Evolutionary conservation across 176 grass and related monocot genomes (phyloP).

Genomic region (Oryza glaberrima): DNA sequence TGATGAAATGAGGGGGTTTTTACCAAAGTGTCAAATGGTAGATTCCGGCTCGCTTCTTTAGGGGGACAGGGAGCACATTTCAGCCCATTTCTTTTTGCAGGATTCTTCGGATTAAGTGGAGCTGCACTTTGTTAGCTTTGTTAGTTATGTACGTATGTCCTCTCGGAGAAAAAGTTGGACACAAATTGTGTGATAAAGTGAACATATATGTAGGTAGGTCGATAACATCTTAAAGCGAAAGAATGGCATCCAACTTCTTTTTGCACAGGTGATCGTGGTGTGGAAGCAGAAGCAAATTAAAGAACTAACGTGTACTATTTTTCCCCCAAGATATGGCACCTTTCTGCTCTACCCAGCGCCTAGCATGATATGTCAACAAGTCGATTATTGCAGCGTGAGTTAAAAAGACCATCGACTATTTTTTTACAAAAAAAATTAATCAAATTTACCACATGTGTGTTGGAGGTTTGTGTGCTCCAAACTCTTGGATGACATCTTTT

Average conservation of each 20-base stretch:
- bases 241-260: slow-evolving; percentile 21
- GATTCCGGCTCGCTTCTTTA: not conserved
- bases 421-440: not conserved
- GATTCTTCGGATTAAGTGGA: slow-evolving; percentile 1
- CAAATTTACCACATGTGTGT: not conserved
- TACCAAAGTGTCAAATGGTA: not conserved
- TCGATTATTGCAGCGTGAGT: not conserved
- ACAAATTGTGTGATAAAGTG: not conserved
- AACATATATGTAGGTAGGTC: not conserved
- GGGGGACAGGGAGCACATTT: slow-evolving; percentile 21
- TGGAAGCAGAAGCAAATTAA: not conserved
- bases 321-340: not conserved
- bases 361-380: not conserved
- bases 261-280: not conserved
- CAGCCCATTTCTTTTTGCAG: not conserved
- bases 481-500: not conserved
- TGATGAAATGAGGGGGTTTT: not conserved
- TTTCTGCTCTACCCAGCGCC: not conserved
- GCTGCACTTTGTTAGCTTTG: not conserved
- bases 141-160: not conserved
- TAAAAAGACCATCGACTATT: not conserved
- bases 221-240: slow-evolving; percentile 10
- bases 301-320: not conserved
- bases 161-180: not conserved
- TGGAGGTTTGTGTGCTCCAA: not conserved